phyloP scores from a whole-genome alignment of 805 yeast species.

The Hanseniaspora lindneri region DNA sequence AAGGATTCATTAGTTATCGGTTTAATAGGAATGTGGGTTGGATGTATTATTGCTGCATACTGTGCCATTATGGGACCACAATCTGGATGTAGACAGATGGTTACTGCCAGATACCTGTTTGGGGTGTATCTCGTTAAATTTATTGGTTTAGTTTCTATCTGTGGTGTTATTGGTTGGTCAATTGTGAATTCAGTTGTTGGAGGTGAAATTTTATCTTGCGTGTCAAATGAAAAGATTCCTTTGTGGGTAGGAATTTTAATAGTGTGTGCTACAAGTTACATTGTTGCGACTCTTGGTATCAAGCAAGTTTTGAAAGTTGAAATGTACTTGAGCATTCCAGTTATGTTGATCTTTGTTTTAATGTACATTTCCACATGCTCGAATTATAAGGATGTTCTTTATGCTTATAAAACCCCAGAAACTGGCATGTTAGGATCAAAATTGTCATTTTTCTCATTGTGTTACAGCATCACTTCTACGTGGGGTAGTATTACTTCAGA shows the following conservation, averaged over 20 bases:
- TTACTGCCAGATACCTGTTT: conserved; percentile 62
- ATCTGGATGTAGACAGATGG: conserved; percentile 84
- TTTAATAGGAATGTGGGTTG: conserved; percentile 49
- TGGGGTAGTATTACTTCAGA: conserved; percentile 86
- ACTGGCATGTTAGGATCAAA: conserved; percentile 51
- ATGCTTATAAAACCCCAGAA: conserved; percentile 25
- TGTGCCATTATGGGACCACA: conserved; percentile 82
- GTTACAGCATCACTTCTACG: conserved; percentile 70
- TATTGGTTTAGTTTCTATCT: conserved; percentile 55
- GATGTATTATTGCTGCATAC: conserved; percentile 69
- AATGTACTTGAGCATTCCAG: conserved; percentile 55
- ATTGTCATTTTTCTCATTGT: conserved; percentile 58
- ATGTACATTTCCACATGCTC: conserved; percentile 52
- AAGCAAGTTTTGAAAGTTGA: conserved; percentile 58
- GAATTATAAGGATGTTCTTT: conserved; percentile 29
- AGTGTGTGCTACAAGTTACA: conserved; percentile 49
- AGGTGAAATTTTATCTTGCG: conserved; percentile 63
- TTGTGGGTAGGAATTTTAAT: conserved; percentile 64
- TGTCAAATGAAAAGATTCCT: conserved; percentile 56
- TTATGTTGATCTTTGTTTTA: conserved; percentile 51
- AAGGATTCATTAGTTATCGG: conserved; percentile 53
- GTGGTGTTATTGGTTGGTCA: conserved; percentile 88
- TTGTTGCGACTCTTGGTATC: conserved; percentile 69
- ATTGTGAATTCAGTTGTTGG: conserved; percentile 81
- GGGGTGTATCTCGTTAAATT: conserved; percentile 80